Evolutionary conservation across 2,329 filamentous ascomycete species (phyloP), one percentile per base, ranked within the genome.

Genomic region (Conoideocrella luteorostrata): DNA sequence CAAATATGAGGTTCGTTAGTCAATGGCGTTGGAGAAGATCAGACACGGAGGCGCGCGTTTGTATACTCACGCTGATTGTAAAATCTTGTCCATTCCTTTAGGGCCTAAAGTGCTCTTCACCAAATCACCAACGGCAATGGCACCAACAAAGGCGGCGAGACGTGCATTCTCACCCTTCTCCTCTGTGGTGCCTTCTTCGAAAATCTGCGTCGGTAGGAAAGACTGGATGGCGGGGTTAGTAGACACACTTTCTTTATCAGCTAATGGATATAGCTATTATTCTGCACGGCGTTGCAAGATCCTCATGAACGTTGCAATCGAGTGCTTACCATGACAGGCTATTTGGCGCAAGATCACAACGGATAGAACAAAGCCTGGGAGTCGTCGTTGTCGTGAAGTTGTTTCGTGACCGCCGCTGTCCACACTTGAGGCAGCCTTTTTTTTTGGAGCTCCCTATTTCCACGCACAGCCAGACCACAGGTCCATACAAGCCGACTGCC

Each of bases 121-220:
- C 54, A 98, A 70, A 59, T 98, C 93, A 43, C 93, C 93, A 37
- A 98, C 93, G 44, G 93, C 93, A 61, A 98, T 98, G 64, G 93
- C 93, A 57, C 93, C 93, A 44, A 98, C 91, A 60, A 98, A 98
- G 52, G 91, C 91, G n/a, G 88, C 86, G 57, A 97, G 84, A 78
- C 91, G 88, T 60, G 93, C 91, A 86, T 97, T 97, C 74, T 97
- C 91, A 59, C 93, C 93, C 74, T 95, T 97, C 74, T 97, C 91
- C 71, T 97, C 88, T 46, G 86, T 93, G 55, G 94, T 93, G 65
- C 94, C 90, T 68, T 96, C 88, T 60, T 89, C 88, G 70, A 97
- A 97, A 75, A 97, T 97, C 71, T 97, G 91, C 51, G 89, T 95
- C 60, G 91, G 90, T 71, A 89, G 93, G 67, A 84, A 84, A 56